Evolutionary conservation across 768 basidiomycete species (phyloP), one percentile per base, ranked within the genome.

Genomic region (Leccinum fibrillosum): DNA sequence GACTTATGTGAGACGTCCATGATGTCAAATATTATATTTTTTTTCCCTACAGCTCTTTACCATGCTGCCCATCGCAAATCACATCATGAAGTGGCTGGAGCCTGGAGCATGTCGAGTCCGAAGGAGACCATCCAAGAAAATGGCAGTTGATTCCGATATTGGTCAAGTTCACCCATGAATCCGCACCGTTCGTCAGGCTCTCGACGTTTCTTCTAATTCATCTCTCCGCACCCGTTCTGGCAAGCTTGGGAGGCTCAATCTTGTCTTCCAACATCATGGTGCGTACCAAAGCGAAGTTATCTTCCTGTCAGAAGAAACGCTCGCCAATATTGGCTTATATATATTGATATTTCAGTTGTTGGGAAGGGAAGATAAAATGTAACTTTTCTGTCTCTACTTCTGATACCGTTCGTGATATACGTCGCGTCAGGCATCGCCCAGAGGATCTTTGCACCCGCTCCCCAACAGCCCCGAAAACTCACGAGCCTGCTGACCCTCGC

Each of bases 181-280:
- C 89, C 0, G 79, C 89, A 2, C 87, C 92, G 8, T 89, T 94
- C 66, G 4, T 25, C 25, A 25, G 25, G 25, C 86, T 94, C 39
- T 76, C 83, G 10, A 85, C 85, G 0, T 94, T 94, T 65, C 74
- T 93, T 9, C 1, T 72, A 0, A 80, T 94, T 19, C 93, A 95
- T 67, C 76, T 95, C 12, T 79, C 85, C 1, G 88, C 91, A 2
- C 93, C 93, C 3, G 73, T 81, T 2, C 71, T 86, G 3, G 91
- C 91, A 3, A 87, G 78, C 55, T 44, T 92, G 0, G 92, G 89
- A 5, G 91, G 91, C 0, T 82, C 86, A 1, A 76, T 74, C 10
- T 67, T 85, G 15, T 80, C 91, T 8, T 92, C 90, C 4, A 83
- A 83, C 66, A 81, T 84, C 49, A 86, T 94, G 89, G 92, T 90